Conservation (phyloP, 2,329 filamentous ascomycete species). For the Ophiocordyceps sinensis region DNA sequence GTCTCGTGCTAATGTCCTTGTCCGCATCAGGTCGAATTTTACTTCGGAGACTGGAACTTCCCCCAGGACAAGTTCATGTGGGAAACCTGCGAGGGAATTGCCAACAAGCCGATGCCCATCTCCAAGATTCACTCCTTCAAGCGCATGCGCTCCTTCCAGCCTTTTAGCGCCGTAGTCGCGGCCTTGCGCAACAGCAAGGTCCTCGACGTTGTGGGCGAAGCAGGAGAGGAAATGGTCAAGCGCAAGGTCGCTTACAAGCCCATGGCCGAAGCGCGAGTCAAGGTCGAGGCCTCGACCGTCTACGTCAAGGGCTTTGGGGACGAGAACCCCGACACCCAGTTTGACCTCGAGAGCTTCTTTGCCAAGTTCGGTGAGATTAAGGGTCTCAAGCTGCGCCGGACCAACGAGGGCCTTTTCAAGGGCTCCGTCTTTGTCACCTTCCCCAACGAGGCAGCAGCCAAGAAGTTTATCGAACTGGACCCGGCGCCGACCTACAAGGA, state of each 20-base stretch:
- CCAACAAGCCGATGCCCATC: conserved; percentile 71
- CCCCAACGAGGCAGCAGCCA: conserved; percentile 58
- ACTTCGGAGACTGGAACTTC: conserved; percentile 87
- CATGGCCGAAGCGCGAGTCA: conserved; percentile 42
- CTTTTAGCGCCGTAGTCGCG: conserved; percentile 67
- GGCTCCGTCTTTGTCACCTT: conserved; percentile 96
- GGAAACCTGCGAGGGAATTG: conserved; percentile 57
- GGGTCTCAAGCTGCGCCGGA: conserved; percentile 74
- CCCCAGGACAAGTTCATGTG: conserved; percentile 80
- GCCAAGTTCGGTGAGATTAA: conserved; percentile 64
- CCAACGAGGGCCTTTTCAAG: conserved; percentile 66
- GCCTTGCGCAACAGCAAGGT: conserved; percentile 66
- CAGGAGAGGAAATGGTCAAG: conserved; percentile 56
- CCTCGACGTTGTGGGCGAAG: conserved; percentile 59
- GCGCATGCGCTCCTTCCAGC: conserved; percentile 91
- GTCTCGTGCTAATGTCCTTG: background rate
- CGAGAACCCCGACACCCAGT: conserved; percentile 72
- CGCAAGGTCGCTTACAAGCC: conserved; percentile 61
- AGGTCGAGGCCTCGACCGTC: conserved; percentile 58
- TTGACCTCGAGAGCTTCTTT: conserved; percentile 91
- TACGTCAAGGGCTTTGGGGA: conserved; percentile 93
- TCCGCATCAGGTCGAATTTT: conserved; percentile 69
- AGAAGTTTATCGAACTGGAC: conserved; percentile 67
- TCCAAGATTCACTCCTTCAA: conserved; percentile 74
- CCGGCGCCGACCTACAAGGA: conserved; percentile 76